phyloP scores from a whole-genome alignment of 257 asterid genomes.

The Capsicum chinense region DNA sequence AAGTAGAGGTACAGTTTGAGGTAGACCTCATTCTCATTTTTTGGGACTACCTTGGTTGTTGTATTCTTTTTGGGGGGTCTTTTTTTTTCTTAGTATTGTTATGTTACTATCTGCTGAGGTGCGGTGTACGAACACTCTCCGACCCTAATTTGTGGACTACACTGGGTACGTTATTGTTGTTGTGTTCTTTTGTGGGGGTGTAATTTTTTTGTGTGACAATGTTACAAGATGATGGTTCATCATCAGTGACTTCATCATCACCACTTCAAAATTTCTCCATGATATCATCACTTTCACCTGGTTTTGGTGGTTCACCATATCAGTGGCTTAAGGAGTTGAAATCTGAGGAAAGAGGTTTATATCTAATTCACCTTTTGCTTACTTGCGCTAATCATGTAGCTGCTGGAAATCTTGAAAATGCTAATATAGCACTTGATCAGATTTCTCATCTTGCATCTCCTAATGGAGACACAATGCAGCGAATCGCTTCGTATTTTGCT shows the following conservation, averaged over 20 bases:
- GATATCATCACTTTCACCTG: constrained; percentile 32
- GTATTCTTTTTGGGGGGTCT: too few species aligned
- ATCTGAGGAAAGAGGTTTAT: constrained; percentile 91
- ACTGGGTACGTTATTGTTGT: too few species aligned
- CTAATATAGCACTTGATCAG: constrained; percentile 88
- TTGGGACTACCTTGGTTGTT: too few species aligned
- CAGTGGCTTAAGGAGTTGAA: constrained; percentile 85
- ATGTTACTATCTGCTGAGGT: too few species aligned
- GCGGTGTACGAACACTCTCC: too few species aligned
- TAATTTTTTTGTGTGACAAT: neutral
- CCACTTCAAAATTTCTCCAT: constrained; percentile 20
- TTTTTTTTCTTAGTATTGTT: too few species aligned
- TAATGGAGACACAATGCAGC: constrained; percentile 92
- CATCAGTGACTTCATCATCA: constrained; percentile 34
- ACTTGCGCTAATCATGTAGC: constrained; percentile 88
- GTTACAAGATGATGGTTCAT: constrained; percentile 33
- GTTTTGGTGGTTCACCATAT: constrained; percentile 59
- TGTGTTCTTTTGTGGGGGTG: neutral
- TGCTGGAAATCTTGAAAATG: constrained; percentile 75
- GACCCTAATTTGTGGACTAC: too few species aligned
- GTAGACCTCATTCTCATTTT: too few species aligned
- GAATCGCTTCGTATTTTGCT: constrained; percentile 86
- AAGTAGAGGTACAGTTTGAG: too few species aligned
- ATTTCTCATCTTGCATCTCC: constrained; percentile 87
- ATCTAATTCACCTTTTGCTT: constrained; percentile 76